Conservation (phyloP, 208 protist species). For the Crithidia sp. region DNA sequence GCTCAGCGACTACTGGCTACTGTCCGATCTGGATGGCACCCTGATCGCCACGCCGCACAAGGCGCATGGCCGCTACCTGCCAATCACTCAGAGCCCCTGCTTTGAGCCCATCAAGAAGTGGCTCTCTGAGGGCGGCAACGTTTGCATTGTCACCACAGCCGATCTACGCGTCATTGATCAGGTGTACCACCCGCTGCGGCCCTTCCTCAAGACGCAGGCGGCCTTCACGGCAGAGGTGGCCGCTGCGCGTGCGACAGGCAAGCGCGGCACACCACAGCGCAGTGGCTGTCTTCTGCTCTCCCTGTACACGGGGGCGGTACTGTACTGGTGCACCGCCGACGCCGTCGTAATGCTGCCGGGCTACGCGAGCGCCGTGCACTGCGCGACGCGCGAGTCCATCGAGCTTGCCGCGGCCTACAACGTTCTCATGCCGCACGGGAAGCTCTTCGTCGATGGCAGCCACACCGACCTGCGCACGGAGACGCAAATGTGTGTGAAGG, state of each 20-base stretch:
- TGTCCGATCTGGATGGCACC: slow-evolving; percentile 85
- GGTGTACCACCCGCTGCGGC: slow-evolving; percentile 66
- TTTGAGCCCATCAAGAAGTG: slow-evolving; percentile 58
- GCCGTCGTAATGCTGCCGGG: slow-evolving; percentile 49
- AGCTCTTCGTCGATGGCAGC: slow-evolving; percentile 32
- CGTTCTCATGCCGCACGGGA: slow-evolving; percentile 30
- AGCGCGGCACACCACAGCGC: not conserved
- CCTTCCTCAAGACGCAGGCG: slow-evolving; percentile 31
- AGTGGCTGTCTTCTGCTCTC: slow-evolving; percentile 78
- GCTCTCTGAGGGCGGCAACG: slow-evolving; percentile 72
- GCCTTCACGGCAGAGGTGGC: slow-evolving; percentile 25
- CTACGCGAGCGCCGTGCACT: slow-evolving; percentile 67
- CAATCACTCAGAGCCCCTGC: slow-evolving; percentile 70
- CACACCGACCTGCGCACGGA: slow-evolving; percentile 11
- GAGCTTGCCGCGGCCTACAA: slow-evolving; percentile 41
- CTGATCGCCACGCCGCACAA: slow-evolving; percentile 87
- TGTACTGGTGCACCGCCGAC: slow-evolving; percentile 73
- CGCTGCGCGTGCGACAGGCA: not conserved
- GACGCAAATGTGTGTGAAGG: slow-evolving; percentile 53
- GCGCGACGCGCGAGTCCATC: slow-evolving; percentile 59
- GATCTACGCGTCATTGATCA: slow-evolving; percentile 73
- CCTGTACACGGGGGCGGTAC: slow-evolving; percentile 79
- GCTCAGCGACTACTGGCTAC: slow-evolving; percentile 73
- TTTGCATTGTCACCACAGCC: slow-evolving; percentile 86
- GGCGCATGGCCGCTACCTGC: slow-evolving; percentile 73